Evolutionary conservation across 805 yeast genomes (phyloP).

Genomic region (Candida saitoana): DNA sequence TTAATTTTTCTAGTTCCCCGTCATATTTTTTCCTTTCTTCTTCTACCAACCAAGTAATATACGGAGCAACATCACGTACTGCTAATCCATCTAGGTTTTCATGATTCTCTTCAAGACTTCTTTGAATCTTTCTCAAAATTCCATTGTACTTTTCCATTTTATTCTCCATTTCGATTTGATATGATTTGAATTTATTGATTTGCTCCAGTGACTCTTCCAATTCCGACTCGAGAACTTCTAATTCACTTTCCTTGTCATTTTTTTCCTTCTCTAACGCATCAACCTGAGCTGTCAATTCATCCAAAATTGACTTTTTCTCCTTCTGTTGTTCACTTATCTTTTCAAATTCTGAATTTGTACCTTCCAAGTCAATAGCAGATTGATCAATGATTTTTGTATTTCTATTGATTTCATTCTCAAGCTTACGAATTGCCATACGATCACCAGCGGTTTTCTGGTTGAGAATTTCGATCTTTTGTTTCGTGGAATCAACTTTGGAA

Average conservation of each 20-base stretch:
- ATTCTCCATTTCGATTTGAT: slow-evolving; percentile 63
- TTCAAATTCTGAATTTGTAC: slow-evolving; percentile 22
- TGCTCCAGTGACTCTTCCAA: slow-evolving; percentile 38
- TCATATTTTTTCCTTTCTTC: slow-evolving; percentile 34
- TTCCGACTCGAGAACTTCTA: slow-evolving; percentile 30
- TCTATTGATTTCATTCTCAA: slow-evolving; percentile 60
- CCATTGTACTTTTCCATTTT: slow-evolving; percentile 55
- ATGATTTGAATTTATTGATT: slow-evolving; percentile 55
- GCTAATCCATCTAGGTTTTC: slow-evolving; percentile 42
- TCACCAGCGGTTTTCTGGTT: slow-evolving; percentile 55
- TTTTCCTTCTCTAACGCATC: slow-evolving; percentile 31
- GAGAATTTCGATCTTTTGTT: slow-evolving; percentile 60
- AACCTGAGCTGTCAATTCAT: slow-evolving; percentile 23
- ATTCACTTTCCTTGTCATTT: slow-evolving; percentile 37
- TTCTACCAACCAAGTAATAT: slow-evolving; percentile 48
- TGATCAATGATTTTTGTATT: slow-evolving; percentile 44
- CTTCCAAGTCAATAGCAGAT: slow-evolving; percentile 43
- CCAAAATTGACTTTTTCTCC: slow-evolving; percentile 28
- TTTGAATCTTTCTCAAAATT: slow-evolving; percentile 33
- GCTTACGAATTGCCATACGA: slow-evolving; percentile 52
- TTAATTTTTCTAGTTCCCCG: slow-evolving; percentile 39
- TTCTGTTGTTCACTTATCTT: slow-evolving; percentile 16
- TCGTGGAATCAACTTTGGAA: slow-evolving; percentile 73
- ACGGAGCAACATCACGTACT: slow-evolving; percentile 50
- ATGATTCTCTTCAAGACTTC: slow-evolving; percentile 34